Conservation (phyloP, 2,329 filamentous ascomycete species). For the Ophiostoma quercus region DNA sequence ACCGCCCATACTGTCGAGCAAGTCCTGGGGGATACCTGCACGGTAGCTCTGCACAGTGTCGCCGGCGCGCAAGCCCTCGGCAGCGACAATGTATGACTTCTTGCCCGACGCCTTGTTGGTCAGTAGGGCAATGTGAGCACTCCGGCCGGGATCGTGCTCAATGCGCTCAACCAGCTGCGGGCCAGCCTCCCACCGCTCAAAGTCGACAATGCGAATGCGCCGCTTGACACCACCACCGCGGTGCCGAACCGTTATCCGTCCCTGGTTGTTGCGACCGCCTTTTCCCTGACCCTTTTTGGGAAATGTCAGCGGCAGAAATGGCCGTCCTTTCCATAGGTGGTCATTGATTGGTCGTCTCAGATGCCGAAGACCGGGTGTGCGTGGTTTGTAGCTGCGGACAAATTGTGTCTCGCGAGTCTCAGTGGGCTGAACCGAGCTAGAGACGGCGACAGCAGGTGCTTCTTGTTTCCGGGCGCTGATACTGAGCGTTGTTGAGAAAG, state of each 20-base stretch:
- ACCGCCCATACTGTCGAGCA: constrained; percentile 89
- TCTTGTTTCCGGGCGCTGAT: constrained; percentile 19
- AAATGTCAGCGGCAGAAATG: constrained; percentile 75
- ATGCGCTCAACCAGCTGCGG: constrained; percentile 87
- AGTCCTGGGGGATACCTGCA: constrained; percentile 76
- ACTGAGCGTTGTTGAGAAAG: constrained; percentile 29
- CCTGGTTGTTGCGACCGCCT: constrained; percentile 85
- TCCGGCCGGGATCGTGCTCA: constrained; percentile 91
- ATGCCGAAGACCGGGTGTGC: constrained; percentile 88
- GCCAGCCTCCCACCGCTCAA: constrained; percentile 69
- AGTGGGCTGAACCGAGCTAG: not conserved
- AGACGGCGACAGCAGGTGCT: constrained; percentile 6
- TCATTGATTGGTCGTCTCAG: constrained; percentile 89
- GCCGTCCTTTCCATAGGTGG: constrained; percentile 91
- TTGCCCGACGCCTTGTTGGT: constrained; percentile 66
- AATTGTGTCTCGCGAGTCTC: constrained; percentile 39
- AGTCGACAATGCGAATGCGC: constrained; percentile 88
- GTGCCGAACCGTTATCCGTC: constrained; percentile 82
- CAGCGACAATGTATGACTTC: constrained; percentile 89
- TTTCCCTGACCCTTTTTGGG: constrained; percentile 89
- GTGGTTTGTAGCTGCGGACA: constrained; percentile 84
- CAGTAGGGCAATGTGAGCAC: constrained; percentile 84
- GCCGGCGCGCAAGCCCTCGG: constrained; percentile 87
- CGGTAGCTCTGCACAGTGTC: constrained; percentile 91
- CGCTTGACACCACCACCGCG: constrained; percentile 87